Percentiles rank a stretch among this genome's conserved stretches.
Evolutionary conservation across 257 asterid genomes (phyloP).

Genomic region (Jasminum sambac): DNA sequence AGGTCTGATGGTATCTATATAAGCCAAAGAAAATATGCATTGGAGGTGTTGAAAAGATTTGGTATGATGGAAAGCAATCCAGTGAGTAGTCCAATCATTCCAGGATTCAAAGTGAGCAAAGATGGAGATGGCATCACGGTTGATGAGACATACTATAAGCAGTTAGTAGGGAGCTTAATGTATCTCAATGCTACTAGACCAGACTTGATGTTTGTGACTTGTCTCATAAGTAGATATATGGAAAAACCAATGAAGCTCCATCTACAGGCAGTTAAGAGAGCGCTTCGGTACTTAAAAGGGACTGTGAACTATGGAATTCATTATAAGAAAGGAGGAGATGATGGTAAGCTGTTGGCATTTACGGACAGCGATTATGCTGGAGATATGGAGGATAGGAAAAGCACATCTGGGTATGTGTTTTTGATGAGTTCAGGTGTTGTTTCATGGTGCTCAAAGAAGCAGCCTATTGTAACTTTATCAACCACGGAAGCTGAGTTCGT

Average conservation of each 20-base stretch:
- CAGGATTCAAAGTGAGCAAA: background rate
- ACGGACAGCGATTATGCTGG: background rate
- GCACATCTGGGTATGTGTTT: no score
- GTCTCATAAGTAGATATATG: background rate
- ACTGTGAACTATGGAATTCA: background rate
- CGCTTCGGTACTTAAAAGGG: background rate
- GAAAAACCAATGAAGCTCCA: background rate
- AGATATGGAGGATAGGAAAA: background rate
- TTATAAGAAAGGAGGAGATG: slow-evolving; percentile 4
- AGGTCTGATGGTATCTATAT: no score
- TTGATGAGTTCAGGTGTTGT: no score
- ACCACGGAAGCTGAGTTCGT: no score
- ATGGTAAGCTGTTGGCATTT: background rate
- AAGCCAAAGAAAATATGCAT: no score
- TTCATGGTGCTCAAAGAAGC: no score
- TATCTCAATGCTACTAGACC: no score
- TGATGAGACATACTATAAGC: background rate
- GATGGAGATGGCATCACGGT: background rate
- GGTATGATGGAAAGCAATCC: background rate
- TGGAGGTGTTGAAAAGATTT: background rate
- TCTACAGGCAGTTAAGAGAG: background rate
- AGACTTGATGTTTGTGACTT: background rate
- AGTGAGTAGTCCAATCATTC: background rate
- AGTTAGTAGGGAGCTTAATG: no score
- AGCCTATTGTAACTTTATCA: no score